Base-by-base conservation (phyloP, 108 stramenopile species). In the Skeletonema tropicum region DNA sequence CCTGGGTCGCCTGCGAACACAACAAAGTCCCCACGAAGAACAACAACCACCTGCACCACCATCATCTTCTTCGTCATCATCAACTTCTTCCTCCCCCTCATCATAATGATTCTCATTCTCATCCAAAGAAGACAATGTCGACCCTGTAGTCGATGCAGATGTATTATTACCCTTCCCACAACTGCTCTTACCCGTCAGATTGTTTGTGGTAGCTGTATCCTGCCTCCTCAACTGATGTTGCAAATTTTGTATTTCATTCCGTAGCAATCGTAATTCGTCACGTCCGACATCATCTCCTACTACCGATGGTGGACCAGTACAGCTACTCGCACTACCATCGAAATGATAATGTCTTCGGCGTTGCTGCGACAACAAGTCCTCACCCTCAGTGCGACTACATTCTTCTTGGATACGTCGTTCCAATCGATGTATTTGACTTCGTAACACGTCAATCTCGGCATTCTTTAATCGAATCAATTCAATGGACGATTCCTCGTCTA, bases 21-120 rank as follows among this genome's bases (percentile, higher is more conserved):
- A 75, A 52, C 74, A 75, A 46, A 75, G 58, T 57, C 74, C 74
- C 74, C 74, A 75, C 57, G 66, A 75, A 4, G 74, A 64, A 25
- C 39, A 39, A 64, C 64, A 58, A n/a, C 63, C 64, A 39, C 63
- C 64, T 9, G 10, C 19, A 17, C 59, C 66, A 17, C 58, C 46
- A 31, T 61, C 66, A 52, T 68, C 41, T 8, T 75, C 59, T 12
- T 68, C 74, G 23, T 55, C 65, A 10, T 60, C 65, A 21, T 33
- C 57, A 6, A 33, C 66, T 26, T 32, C 59, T 5, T 32, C 59
- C 31, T 60, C 58, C 17, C 57, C 17, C 3, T 15, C 31, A 5
- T 11, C 21, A 13, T 41, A 60, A 59, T 38, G 15, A 59, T 71
- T 42, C 23, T 68, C 74, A 68, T 67, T 66, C 41, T 66, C 66